Evolutionary conservation across 208 protist genomes (phyloP).

Genomic region (Leishmania braziliensis): DNA sequence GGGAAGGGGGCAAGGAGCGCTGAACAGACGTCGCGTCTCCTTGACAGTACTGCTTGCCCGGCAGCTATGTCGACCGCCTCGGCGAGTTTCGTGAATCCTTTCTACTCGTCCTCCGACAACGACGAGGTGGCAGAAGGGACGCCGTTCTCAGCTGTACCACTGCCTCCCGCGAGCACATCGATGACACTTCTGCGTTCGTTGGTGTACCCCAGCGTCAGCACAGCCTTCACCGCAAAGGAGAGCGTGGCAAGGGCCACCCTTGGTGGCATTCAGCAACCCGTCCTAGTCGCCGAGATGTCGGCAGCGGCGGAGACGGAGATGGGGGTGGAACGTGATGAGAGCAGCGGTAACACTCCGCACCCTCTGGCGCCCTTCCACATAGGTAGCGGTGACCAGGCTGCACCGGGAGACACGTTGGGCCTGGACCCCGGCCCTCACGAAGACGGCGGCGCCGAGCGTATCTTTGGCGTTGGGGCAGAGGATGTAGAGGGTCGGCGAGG

Average conservation of each 20-base stretch:
- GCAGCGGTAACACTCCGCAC: slow-evolving; percentile 9
- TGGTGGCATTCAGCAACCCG: background rate
- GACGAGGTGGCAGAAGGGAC: background rate
- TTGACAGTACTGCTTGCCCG: background rate
- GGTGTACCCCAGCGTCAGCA: background rate
- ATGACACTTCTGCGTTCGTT: background rate
- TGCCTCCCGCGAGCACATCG: background rate
- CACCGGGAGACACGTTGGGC: background rate
- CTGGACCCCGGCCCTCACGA: background rate
- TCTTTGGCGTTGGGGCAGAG: slow-evolving; percentile 6
- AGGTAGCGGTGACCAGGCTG: background rate
- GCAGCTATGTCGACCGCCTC: background rate
- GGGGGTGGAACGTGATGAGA: background rate
- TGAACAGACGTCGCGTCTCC: background rate
- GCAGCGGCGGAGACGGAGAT: background rate
- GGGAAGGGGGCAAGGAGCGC: background rate
- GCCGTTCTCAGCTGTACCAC: background rate
- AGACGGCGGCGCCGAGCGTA: background rate
- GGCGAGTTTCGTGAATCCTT: background rate
- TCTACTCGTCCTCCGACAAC: background rate
- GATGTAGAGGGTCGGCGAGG: background rate
- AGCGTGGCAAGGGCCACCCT: background rate
- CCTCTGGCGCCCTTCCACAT: slow-evolving; percentile 22
- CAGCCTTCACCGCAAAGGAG: background rate
- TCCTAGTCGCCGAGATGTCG: background rate